Conservation (phyloP, 1,139 yeast genomes). For the Yarrowia galli region DNA sequence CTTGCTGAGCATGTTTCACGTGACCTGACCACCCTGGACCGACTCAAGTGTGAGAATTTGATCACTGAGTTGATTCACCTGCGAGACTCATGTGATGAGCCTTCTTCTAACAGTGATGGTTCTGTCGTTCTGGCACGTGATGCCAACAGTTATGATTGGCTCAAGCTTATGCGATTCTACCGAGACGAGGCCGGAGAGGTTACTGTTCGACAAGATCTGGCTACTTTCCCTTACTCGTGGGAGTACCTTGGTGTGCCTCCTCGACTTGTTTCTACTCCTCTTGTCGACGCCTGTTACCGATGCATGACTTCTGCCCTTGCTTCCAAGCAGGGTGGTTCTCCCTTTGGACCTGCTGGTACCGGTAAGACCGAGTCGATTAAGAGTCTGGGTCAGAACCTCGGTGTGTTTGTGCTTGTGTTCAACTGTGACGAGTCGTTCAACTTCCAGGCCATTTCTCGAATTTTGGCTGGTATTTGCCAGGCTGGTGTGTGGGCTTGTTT, state of each 20-base stretch:
- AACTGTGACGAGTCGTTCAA: conserved; percentile 93
- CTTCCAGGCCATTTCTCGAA: conserved; percentile 77
- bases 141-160: conserved; percentile 56
- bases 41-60: conserved; percentile 63
- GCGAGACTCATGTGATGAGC: conserved; percentile 45
- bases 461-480: conserved; percentile 80
- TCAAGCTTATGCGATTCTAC: conserved; percentile 62
- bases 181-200: conserved; percentile 49
- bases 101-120: neutral
- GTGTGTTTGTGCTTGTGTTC: conserved; percentile 83
- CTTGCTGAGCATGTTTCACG: conserved; percentile 50
- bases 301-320: conserved; percentile 78
- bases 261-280: conserved; percentile 77
- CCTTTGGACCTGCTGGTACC: conserved; percentile 97
- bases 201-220: conserved; percentile 61
- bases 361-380: conserved; percentile 95
- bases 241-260: conserved; percentile 84
- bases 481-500: conserved; percentile 97
- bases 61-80: conserved; percentile 75
- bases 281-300: conserved; percentile 68
- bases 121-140: neutral
- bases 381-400: conserved; percentile 80
- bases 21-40: conserved; percentile 50
- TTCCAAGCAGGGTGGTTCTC: conserved; percentile 84
- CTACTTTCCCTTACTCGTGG: conserved; percentile 69